Conservation (phyloP, 345 rosid species). For the Dipteronia sinensis region DNA sequence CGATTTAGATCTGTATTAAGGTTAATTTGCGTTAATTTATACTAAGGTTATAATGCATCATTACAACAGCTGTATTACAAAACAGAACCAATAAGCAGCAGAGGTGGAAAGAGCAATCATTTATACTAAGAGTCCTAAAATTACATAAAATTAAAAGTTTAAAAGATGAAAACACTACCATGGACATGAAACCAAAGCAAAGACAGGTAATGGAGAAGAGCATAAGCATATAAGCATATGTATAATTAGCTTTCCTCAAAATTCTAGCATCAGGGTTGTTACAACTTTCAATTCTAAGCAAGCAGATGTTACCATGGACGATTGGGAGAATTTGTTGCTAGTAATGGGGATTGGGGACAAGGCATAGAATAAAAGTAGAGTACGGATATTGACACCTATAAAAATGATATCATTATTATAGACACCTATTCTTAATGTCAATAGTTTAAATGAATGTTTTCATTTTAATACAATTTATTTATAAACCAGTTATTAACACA, state of each 20-base stretch:
- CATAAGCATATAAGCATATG: background rate
- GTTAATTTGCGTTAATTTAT: no score
- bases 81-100: no score
- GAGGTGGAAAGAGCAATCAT: constrained; percentile 7
- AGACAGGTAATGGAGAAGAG: constrained; percentile 12
- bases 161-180: constrained; percentile 13
- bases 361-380: no score
- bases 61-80: no score
- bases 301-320: background rate
- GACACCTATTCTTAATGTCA: no score
- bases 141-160: constrained; percentile 19
- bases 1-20: no score
- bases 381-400: no score
- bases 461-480: no score
- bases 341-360: background rate
- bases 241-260: background rate
- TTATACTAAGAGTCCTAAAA: constrained; percentile 80
- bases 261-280: background rate
- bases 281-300: background rate
- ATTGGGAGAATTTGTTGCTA: background rate
- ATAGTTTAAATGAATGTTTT: no score
- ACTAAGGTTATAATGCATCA: no score
- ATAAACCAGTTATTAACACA: no score
- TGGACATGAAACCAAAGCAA: constrained; percentile 1
- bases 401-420: no score